Evolutionary conservation across 2,329 filamentous ascomycete genomes (phyloP).

Genomic region (Albophoma yamanashiensis): DNA sequence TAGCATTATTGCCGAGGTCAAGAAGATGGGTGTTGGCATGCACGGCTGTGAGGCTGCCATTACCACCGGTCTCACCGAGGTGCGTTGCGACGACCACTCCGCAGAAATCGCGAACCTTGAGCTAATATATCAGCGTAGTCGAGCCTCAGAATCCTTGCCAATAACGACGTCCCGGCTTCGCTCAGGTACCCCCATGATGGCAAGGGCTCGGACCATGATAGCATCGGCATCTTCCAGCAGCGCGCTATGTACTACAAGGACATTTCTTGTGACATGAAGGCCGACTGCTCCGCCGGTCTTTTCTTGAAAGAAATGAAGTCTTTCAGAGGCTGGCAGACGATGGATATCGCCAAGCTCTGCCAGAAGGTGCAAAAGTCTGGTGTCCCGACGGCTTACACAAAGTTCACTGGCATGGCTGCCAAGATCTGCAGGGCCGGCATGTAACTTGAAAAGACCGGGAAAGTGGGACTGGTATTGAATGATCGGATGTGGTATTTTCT

Average conservation of each 20-base stretch:
- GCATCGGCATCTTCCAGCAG: slow-evolving; percentile 8
- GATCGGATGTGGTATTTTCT: not conserved
- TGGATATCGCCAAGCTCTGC: not conserved
- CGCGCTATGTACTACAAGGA: slow-evolving; percentile 5
- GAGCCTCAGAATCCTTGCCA: slow-evolving; percentile 3
- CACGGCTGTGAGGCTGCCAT: not conserved
- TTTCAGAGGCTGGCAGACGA: slow-evolving; percentile 2
- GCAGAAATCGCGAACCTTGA: not conserved
- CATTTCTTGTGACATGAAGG: slow-evolving; percentile 6
- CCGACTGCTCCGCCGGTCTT: slow-evolving; percentile 4
- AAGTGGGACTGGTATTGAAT: not conserved
- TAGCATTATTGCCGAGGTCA: not conserved
- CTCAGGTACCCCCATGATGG: slow-evolving; percentile 2
- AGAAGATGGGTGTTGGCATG: not conserved
- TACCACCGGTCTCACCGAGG: not conserved
- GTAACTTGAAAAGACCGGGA: not conserved
- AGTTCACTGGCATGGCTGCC: not conserved
- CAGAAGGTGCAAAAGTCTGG: not conserved
- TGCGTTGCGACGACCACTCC: not conserved
- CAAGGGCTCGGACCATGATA: slow-evolving; percentile 5
- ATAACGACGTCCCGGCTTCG: slow-evolving; percentile 1
- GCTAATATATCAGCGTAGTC: not conserved
- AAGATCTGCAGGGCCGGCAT: not conserved
- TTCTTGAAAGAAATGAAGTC: slow-evolving; percentile 3
- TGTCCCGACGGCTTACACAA: not conserved